Evolutionary conservation across 1,284 basidiomycete genomes (phyloP), one percentile per base, ranked within the genome.

Genomic region (Cronartium ribicola): DNA sequence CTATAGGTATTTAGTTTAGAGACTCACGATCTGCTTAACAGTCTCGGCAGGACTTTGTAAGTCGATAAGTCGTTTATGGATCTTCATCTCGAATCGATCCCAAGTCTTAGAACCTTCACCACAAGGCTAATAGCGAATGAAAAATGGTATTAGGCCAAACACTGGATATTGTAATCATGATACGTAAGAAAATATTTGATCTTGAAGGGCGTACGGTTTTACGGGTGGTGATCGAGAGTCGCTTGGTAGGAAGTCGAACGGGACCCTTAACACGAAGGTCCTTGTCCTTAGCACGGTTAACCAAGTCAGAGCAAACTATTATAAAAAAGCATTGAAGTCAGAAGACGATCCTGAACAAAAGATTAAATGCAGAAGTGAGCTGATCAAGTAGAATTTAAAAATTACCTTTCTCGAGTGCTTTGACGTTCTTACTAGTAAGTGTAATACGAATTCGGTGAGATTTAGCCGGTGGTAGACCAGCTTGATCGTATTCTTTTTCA

Each of bases 371-470:
- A n/a, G 41, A 29, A 36, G 37, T 36, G 5, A 64, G 29, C 29
- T 29, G 29, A 29, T 29, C 2, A 29, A 29, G 1, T 1, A 29
- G 29, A 2, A 29, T 29, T 29, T 2, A 1, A 29, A 17, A 40
- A 13, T 80, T 80, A 97, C 94, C 97, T 86, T 98, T 98, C 86
- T 99, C 96, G 82, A 98, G 86, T 87, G 94, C 96, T 87, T 88
- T 90, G 84, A 98, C 93, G 83, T 98, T 98, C 84, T 91, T 90
- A 84, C 90, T 93, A 78, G 96, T 98, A 83, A 99, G 87, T 79
- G 96, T 98, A 86, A 99, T 99, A 79, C 96, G 87, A 85, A 99
- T 99, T 88, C 97, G 97, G 89, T 98, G 96, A 83, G 94, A 88
- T 85, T 98, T 95, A 82, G 91, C 89, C 79, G 88, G 85, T 80